A percentile compares a stretch with the other conserved stretches of the same genome.
Conservation (phyloP, 768 basidiomycete genomes). For the Termitomyces sp. region DNA sequence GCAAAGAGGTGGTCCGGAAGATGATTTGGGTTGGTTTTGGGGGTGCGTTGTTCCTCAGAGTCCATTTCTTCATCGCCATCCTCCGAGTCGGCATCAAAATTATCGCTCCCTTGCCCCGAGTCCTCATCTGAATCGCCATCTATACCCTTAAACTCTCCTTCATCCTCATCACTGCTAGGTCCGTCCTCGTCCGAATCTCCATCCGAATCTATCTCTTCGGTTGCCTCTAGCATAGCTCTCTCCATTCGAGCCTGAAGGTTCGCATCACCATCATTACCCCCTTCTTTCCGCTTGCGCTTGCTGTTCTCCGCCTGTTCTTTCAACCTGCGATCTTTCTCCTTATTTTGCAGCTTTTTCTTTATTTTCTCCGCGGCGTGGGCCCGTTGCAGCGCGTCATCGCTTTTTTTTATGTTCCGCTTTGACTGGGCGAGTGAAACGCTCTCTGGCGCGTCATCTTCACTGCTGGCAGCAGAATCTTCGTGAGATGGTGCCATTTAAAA, state of each 20-base stretch:
- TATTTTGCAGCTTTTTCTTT: constrained; percentile 17
- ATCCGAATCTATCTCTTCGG: constrained; percentile 24
- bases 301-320: constrained; percentile 22
- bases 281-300: constrained; percentile 13
- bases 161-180: constrained; percentile 19
- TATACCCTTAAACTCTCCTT: constrained; percentile 24
- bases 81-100: constrained; percentile 15
- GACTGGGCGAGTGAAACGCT: constrained; percentile 21
- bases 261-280: constrained; percentile 1
- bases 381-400: constrained; percentile 15
- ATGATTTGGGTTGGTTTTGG: constrained; percentile 39
- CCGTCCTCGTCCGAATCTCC: constrained; percentile 25
- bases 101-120: constrained; percentile 2
- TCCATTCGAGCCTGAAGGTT: constrained; percentile 16
- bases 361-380: constrained; percentile 17
- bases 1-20: constrained; percentile 67
- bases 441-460: constrained; percentile 24
- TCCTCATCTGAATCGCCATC: constrained; percentile 21
- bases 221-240: constrained; percentile 21
- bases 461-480: constrained; percentile 15
- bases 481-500: constrained; percentile 11
- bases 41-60: constrained; percentile 20
- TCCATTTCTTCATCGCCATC: constrained; percentile 25
- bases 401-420: constrained; percentile 15
- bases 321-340: constrained; percentile 19